Evolutionary conservation across 2,329 filamentous ascomycete genomes (phyloP), one percentile per base, ranked within the genome.

Genomic region (Pochonia chlamydosporia): DNA sequence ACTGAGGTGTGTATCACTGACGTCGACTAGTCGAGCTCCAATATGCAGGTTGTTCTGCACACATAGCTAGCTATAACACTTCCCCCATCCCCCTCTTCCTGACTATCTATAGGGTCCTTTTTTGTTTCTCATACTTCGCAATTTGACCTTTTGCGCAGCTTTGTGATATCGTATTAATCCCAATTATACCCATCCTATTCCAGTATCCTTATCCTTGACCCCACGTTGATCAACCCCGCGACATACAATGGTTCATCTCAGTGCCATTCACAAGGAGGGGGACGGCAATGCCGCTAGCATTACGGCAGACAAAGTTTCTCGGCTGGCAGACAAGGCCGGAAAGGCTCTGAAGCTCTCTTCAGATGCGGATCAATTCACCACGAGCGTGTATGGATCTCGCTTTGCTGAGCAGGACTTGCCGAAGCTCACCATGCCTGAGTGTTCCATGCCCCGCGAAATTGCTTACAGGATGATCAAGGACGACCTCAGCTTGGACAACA

Each of bases 401-500:
- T 96, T 89, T 63, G 92, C 92, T 20, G 79, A 80, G 26, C 73
- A 86, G 61, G 89, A 95, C 59, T 75, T 97, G 36, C 90, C 91
- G 24, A 81, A 78, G 61, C 75, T 87, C 61, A 85, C 90, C 71
- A 96, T 97, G 81, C 90, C 92, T 1, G 89, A 96, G 59, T 61
- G 70, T 18, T 88, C 95, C 69, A 96, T 96, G 91, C 92, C 92
- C 39, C 83, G 81, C 57, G 87, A 95, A 56, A 80, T 96, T 44
- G 92, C 92, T n/a, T 96, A 96, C 67, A 85, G 90, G 42, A 87
- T 96, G 87, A 96, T 96, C 75, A 92, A 89, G 74, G 92, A 96
- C 65, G 89, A 96, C 62, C 75, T 96, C 54, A 93, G 87, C 54
- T 74, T 96, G 44, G 92, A 97, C 63, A 90, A 90, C 47, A 95